phyloP scores from a whole-genome alignment of 2,329 filamentous ascomycete species.

The Fusarium nygamai region DNA sequence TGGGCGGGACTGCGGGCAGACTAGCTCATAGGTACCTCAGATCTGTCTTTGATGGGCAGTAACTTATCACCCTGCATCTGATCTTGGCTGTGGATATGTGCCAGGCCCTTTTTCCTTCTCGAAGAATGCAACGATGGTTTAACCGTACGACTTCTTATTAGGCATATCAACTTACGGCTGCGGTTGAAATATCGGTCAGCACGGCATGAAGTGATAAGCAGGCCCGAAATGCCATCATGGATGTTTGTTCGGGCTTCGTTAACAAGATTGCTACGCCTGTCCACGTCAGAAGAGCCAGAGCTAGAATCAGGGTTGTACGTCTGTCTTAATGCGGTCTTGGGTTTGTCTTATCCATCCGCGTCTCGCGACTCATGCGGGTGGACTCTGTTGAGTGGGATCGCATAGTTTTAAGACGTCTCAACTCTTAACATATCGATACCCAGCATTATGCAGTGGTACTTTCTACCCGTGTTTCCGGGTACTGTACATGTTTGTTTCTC shows the following conservation, averaged over 20 bases:
- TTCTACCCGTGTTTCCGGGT: constrained; percentile 7
- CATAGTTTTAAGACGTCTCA: constrained; percentile 12
- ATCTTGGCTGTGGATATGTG: constrained; percentile 3
- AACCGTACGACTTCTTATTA: constrained; percentile 30
- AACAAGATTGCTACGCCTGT: constrained; percentile 1
- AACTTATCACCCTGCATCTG: constrained; percentile 31
- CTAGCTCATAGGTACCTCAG: constrained; percentile 10
- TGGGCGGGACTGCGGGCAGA: constrained; percentile 14
- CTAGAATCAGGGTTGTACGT: constrained; percentile 9
- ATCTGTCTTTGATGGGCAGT: constrained; percentile 8
- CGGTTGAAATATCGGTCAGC: constrained; percentile 32
- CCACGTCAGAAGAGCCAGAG: constrained; percentile 26
- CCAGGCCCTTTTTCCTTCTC: constrained; percentile 17
- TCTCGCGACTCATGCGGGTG: constrained; percentile 24
- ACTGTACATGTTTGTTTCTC: neutral
- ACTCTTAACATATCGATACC: constrained; percentile 11
- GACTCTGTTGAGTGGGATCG: constrained; percentile 26
- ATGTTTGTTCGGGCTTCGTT: neutral
- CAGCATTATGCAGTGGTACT: neutral
- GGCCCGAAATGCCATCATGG: constrained; percentile 11
- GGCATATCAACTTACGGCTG: constrained; percentile 27
- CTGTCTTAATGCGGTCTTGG: constrained; percentile 20
- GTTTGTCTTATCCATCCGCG: constrained; percentile 2
- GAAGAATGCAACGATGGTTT: constrained; percentile 24
- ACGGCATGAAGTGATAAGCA: constrained; percentile 14